Evolutionary conservation across 306 rosid genomes (phyloP), one percentile per base, ranked within the genome.

Genomic region (Cicer bijugum): DNA sequence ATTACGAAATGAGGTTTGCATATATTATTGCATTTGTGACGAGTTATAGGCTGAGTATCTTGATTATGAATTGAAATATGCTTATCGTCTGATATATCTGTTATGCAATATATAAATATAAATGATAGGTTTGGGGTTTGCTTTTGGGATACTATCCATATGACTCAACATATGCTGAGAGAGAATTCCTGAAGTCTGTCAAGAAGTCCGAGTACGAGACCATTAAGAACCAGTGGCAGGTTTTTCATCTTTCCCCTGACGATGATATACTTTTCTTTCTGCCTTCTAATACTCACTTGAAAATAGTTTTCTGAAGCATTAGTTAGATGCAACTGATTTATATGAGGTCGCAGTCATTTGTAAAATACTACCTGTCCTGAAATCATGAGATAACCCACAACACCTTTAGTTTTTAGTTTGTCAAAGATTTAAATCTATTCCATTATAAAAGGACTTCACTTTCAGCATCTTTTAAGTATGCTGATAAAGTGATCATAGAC

Each of bases 201-300:
- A 88, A 87, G 81, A 89, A 84, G 88, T 84, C 93, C 6, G 99
- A 91, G 86, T 95, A 86, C 23, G 87, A 82, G 80, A 91, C 83
- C 52, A 71, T 95, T 85, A 95, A 95, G 89, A 87, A 75, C 67
- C 99, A 95, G 87, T 95, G 99, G 99, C 91, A 91, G 99, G 99
- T 91, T 83, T 83, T 84, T 80, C 76, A 67, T 51, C 45, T 3
- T 59, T 60, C 60, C 81, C n/a, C 62, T 44, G 5, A 19, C 17
- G n/a, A 64, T 42, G 11, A 43, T 64, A 44, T 37, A 23, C 28
- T 45, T 76, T 35, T 62, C 75, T 67, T 58, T 72, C 16, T 55
- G 46, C 23, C 51, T 62, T 80, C 44, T 69, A 12, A 52, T 17
- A 43, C 55, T 62, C 47, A 38, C 44, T 43, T 74, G 51, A 69